A percentile compares a stretch with the other conserved stretches of the same genome.
Conservation (phyloP, 805 yeast genomes). For the Cyberlindnera mississippiensis region DNA sequence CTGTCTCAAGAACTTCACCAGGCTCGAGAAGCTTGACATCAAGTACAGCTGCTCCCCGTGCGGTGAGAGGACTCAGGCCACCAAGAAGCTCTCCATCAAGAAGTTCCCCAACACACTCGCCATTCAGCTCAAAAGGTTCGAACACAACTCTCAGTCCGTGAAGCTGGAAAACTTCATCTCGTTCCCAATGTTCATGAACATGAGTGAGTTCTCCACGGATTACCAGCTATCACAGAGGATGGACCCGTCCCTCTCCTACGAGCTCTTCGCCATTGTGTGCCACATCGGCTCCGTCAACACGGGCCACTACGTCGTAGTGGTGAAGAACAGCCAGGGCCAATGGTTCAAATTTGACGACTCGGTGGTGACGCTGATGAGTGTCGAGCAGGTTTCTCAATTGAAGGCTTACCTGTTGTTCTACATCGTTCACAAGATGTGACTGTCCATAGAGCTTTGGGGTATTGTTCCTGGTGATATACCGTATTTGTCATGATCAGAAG, state of each 20-base stretch:
- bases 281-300: slow-evolving; percentile 94
- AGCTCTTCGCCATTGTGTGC: slow-evolving; percentile 80
- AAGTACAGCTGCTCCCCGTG: slow-evolving; percentile 70
- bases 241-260: slow-evolving; percentile 53
- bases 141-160: slow-evolving; percentile 36
- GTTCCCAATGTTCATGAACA: slow-evolving; percentile 69
- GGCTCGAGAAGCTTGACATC: slow-evolving; percentile 70
- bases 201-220: slow-evolving; percentile 51
- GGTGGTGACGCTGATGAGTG: slow-evolving; percentile 61
- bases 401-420: slow-evolving; percentile 81
- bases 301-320: slow-evolving; percentile 86
- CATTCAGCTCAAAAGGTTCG: slow-evolving; percentile 75
- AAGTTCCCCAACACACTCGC: slow-evolving; percentile 74
- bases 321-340: slow-evolving; percentile 65
- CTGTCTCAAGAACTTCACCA: slow-evolving; percentile 75
- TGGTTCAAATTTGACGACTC: slow-evolving; percentile 96
- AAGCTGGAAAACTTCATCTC: slow-evolving; percentile 74
- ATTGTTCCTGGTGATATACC: too few relatives aligned
- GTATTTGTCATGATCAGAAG: too few relatives aligned
- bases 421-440: slow-evolving; percentile 34
- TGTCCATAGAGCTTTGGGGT: too few relatives aligned
- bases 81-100: slow-evolving; percentile 66
- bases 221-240: slow-evolving; percentile 18
- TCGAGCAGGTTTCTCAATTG: slow-evolving; percentile 60
- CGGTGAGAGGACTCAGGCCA: slow-evolving; percentile 55